A percentile compares a stretch with the other conserved stretches of the same genome.
Evolutionary conservation across 139 green algal genomes (phyloP).

Genomic region (Desmodesmus armatus): DNA sequence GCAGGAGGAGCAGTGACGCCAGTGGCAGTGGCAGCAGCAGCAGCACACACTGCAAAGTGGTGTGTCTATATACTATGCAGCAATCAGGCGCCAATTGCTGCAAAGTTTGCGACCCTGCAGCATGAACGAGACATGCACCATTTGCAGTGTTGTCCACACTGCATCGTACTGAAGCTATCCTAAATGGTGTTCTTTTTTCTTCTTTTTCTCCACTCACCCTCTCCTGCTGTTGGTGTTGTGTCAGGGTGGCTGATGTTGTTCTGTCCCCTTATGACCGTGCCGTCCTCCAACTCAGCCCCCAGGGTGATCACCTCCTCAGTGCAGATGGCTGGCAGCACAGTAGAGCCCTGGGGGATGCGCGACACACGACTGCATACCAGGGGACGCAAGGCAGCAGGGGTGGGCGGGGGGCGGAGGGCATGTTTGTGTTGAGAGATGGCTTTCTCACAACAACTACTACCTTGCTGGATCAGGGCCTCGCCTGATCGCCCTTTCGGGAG

Average conservation of each 20-base stretch:
- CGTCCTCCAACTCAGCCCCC: slow-evolving; percentile 93
- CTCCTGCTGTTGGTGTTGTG: background rate
- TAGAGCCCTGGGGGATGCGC: slow-evolving; percentile 65
- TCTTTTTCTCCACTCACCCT: background rate
- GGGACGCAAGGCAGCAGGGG: background rate
- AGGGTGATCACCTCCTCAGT: slow-evolving; percentile 96
- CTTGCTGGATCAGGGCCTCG: too few species aligned
- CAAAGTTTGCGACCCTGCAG: too few species aligned
- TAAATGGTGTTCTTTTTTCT: too few species aligned
- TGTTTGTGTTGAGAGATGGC: too few species aligned
- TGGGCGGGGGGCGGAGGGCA: too few species aligned
- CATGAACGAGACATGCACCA: too few species aligned
- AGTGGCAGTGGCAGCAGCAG: background rate
- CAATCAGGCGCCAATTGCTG: too few species aligned
- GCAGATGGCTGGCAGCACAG: slow-evolving; percentile 92
- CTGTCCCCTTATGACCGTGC: slow-evolving; percentile 91
- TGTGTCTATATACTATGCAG: too few species aligned
- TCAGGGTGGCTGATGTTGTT: slow-evolving; percentile 96
- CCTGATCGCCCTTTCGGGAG: too few species aligned
- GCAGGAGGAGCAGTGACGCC: background rate
- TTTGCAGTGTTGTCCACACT: too few species aligned
- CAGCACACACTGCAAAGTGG: background rate
- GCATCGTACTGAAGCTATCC: too few species aligned
- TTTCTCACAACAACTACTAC: too few species aligned
- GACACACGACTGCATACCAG: slow-evolving; percentile 30